These are phyloP conservation scores for sunflower (Helianthus annuus) DNA, from an alignment of 129 eudicot genomes.

Conservation along the genomic window DNA sequence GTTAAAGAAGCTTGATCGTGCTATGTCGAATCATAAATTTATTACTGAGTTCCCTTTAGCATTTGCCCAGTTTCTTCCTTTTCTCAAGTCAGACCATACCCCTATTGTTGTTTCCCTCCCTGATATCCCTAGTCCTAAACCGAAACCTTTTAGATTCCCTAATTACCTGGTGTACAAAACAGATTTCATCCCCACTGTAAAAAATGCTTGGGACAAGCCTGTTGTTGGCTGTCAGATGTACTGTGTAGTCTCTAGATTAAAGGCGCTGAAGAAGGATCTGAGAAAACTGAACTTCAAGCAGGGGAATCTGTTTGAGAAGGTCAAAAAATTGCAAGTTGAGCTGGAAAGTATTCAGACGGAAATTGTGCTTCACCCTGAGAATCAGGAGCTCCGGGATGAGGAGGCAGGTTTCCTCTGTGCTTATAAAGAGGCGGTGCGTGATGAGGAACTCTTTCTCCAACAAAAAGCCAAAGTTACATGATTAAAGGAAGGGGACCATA, in stretches of 20 bases:
- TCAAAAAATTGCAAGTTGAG: not conserved
- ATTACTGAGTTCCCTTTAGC: too few species aligned
- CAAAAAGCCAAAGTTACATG: not conserved
- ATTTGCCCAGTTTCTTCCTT: too few species aligned
- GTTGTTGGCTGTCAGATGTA: not conserved
- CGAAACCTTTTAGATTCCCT: too few species aligned
- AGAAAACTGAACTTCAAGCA: not conserved
- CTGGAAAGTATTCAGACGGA: not conserved
- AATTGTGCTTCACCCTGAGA: not conserved
- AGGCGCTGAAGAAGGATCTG: too few species aligned
- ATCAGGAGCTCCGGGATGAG: not conserved
- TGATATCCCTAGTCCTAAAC: too few species aligned
- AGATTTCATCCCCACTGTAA: not conserved
- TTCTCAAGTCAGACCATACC: too few species aligned
- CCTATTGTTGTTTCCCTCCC: too few species aligned
- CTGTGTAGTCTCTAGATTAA: not conserved
- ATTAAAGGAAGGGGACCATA: not conserved
- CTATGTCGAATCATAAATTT: too few species aligned
- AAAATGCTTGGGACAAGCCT: not conserved
- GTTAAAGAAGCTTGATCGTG: too few species aligned
- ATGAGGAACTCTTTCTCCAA: too few species aligned
- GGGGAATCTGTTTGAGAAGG: not conserved
- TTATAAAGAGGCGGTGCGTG: not conserved
- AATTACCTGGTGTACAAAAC: too few species aligned
- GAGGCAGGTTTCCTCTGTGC: not conserved